A percentile compares a stretch with the other conserved stretches of the same genome.
Conservation (phyloP, 2,329 filamentous ascomycete species). For the Seiridium cupressi region DNA sequence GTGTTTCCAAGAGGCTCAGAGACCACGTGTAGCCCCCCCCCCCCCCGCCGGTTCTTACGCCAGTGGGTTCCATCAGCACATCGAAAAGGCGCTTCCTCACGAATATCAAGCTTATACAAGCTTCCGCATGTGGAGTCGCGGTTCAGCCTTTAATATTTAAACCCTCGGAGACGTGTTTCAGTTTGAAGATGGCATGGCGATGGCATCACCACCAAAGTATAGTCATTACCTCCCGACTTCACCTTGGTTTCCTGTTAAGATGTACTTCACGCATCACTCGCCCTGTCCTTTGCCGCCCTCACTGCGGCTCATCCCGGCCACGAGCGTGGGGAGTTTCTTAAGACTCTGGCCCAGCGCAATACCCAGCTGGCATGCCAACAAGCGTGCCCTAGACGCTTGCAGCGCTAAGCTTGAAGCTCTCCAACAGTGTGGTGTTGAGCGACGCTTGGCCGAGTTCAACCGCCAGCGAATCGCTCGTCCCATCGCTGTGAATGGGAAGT, state of each 20-base stretch:
- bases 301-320: conserved; percentile 4
- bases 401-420: not conserved
- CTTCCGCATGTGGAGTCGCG: too few species aligned
- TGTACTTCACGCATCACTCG: not conserved
- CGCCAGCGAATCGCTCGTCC: not conserved
- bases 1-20: too few species aligned
- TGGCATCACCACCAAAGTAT: too few species aligned
- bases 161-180: too few species aligned
- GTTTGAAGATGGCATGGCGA: too few species aligned
- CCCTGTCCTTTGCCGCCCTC: not conserved
- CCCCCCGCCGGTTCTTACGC: too few species aligned
- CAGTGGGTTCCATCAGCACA: too few species aligned
- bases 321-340: not conserved
- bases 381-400: not conserved
- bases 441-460: not conserved
- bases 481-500: not conserved
- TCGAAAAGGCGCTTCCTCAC: too few species aligned
- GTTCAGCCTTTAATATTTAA: too few species aligned
- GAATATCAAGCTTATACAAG: too few species aligned
- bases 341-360: not conserved
- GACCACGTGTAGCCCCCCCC: too few species aligned
- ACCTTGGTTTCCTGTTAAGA: not conserved
- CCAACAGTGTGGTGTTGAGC: not conserved
- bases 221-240: too few species aligned
- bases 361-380: not conserved